Conservation (phyloP, 2,329 filamentous ascomycete genomes). For the Aspergillus unguis region DNA sequence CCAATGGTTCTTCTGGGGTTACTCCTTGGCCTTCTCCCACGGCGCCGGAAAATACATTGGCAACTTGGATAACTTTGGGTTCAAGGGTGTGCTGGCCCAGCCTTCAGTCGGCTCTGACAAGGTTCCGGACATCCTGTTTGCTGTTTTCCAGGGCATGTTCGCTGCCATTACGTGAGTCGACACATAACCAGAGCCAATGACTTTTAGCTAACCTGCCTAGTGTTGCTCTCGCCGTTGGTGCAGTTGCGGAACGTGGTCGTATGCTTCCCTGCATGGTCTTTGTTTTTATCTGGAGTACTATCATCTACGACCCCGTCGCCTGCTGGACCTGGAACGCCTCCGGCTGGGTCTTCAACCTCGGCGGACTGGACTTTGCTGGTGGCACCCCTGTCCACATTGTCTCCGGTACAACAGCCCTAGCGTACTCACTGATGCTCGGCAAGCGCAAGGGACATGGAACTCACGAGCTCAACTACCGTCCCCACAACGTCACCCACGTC, state of each 20-base stretch:
- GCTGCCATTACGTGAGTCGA: constrained; percentile 73
- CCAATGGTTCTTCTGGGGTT: constrained; percentile 97
- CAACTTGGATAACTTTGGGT: constrained; percentile 73
- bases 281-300: constrained; percentile 87
- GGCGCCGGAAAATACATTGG: constrained; percentile 72
- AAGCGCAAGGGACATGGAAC: constrained; percentile 81
- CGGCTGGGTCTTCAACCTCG: constrained; percentile 77
- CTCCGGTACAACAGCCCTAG: constrained; percentile 76
- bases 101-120: constrained; percentile 70
- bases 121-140: constrained; percentile 80
- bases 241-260: constrained; percentile 79
- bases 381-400: constrained; percentile 67
- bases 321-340: constrained; percentile 91
- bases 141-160: constrained; percentile 61
- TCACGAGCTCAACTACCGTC: constrained; percentile 84
- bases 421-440: constrained; percentile 88
- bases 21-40: constrained; percentile 78
- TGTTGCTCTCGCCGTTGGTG: constrained; percentile 78
- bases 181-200: neutral
- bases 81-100: constrained; percentile 69
- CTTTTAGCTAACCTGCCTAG: constrained; percentile 38
- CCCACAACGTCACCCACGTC: constrained; percentile 89
- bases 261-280: constrained; percentile 87
- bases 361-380: constrained; percentile 66
- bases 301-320: constrained; percentile 89